phyloP scores from a whole-genome alignment of 306 rosid genomes.

The Lathyrus oleraceus region DNA sequence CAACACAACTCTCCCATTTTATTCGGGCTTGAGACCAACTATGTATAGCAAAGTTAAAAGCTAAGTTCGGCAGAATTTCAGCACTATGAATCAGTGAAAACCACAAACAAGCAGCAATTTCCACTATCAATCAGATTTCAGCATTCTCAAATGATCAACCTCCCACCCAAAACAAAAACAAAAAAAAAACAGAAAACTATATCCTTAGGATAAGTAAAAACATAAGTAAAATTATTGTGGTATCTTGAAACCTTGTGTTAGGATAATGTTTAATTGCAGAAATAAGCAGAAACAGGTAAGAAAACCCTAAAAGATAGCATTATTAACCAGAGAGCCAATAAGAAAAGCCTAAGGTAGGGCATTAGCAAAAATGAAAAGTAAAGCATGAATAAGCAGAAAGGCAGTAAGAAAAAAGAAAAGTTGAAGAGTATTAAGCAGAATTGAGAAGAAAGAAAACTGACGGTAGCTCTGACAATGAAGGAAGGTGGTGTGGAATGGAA shows the following conservation, averaged over 20 bases:
- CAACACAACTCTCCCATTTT: no score
- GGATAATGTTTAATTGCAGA: not conserved
- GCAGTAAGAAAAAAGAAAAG: slow-evolving; percentile 34
- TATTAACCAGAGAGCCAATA: slow-evolving; percentile 9
- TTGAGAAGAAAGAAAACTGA: slow-evolving; percentile 3
- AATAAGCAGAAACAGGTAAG: not conserved
- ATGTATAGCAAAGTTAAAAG: no score
- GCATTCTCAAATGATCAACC: not conserved
- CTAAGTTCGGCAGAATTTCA: no score
- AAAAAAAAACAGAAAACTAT: not conserved
- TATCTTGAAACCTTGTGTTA: not conserved
- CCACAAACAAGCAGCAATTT: not conserved
- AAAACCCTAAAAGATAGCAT: slow-evolving; percentile 30
- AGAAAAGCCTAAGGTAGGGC: slow-evolving; percentile 25
- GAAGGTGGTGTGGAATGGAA: slow-evolving; percentile 45
- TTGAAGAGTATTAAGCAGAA: not conserved
- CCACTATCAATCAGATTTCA: not conserved
- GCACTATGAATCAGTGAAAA: no score
- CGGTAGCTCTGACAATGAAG: slow-evolving; percentile 74
- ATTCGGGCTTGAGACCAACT: no score
- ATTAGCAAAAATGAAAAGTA: slow-evolving; percentile 14
- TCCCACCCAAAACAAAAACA: not conserved
- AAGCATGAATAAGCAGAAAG: slow-evolving; percentile 22
- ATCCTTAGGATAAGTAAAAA: not conserved
- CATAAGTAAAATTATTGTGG: not conserved